These are phyloP conservation scores for Yamadazyma tumulicola DNA, from an alignment of 805 yeast genomes.

Conservation along the genomic window DNA sequence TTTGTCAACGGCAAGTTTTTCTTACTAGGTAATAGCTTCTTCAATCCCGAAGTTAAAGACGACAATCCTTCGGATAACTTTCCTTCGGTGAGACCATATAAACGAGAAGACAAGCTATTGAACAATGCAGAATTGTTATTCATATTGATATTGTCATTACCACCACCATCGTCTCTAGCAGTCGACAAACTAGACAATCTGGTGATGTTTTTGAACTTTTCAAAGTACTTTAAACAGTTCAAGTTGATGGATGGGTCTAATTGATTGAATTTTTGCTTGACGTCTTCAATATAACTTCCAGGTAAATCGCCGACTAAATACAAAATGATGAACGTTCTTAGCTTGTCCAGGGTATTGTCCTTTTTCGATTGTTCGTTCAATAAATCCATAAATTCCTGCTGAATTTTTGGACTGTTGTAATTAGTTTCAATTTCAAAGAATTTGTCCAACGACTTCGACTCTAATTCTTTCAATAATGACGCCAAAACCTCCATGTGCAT, in stretches of 20 bases:
- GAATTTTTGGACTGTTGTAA: constrained; percentile 56
- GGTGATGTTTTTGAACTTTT: constrained; percentile 67
- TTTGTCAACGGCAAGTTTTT: constrained; percentile 86
- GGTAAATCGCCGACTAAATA: constrained; percentile 51
- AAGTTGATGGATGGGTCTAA: constrained; percentile 53
- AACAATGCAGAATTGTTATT: constrained; percentile 54
- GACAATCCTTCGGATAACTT: constrained; percentile 86
- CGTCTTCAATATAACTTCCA: constrained; percentile 40
- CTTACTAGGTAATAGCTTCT: constrained; percentile 82
- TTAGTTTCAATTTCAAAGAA: constrained; percentile 94
- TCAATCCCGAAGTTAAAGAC: constrained; percentile 81
- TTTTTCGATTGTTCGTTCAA: constrained; percentile 49
- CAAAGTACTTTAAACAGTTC: constrained; percentile 66
- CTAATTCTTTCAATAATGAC: constrained; percentile 74
- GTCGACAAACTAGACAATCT: constrained; percentile 20
- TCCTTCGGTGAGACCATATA: constrained; percentile 82
- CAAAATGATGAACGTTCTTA: constrained; percentile 84
- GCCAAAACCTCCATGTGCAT: constrained; percentile 96
- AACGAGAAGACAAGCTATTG: constrained; percentile 67
- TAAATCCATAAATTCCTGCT: constrained; percentile 57
- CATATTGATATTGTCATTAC: constrained; percentile 17
- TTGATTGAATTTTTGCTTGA: constrained; percentile 56
- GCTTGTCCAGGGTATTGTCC: constrained; percentile 66
- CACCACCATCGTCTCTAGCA: constrained; percentile 13
- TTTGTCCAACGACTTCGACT: constrained; percentile 82